Base-by-base conservation (phyloP, 371 early-diverging fungal species). In the Zopfochytrium polystomum region DNA sequence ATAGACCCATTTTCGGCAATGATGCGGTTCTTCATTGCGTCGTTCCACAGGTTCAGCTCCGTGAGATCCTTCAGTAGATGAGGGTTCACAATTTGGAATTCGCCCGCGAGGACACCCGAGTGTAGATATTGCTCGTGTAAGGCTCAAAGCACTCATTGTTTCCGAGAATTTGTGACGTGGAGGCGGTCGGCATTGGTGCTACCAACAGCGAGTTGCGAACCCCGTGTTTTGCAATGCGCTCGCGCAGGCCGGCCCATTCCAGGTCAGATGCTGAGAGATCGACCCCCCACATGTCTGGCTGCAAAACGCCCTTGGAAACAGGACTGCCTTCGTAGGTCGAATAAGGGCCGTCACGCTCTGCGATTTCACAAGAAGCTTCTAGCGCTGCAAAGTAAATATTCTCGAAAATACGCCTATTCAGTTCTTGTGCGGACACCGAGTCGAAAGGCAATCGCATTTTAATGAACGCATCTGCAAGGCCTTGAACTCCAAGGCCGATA, bases 171-270 rank as follows among this genome's bases (percentile, higher is more conserved):
- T 99, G 99, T 18, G 96, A 95, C 3, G 99, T 99, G 22, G 93
- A 92, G 1, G 99, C 99, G 0, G 99, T 99, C 13, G 99, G 99
- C 99, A 99, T 99, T 2, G 97, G 98, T 9, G 99, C 98, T 3
- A 98, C 85, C 20, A 99, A 76, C n/a, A 99, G 80, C 25, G 93
- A 93, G 83, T 99, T 99, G 54, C 99, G 89, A n/a, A 96, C 89
- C 60, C 99, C 99, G 68, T 88, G 79, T 68, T 89, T 64, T 27
- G 86, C 84, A 57, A 99, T 93, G 56, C 84, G 80, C 20, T 76
- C 80, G 32, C 96, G 85, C 26, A 99, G 81, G 0, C 70, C 76
- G 26, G 80, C 80, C 99, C 99, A 99, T 79, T 99, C 92, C 50
- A 83, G 82, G 68, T 89, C 87, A 11, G 87, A 84, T 65, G 86